Conservation (phyloP, 2,329 filamentous ascomycete species). For the Cladosporium oxysporum region DNA sequence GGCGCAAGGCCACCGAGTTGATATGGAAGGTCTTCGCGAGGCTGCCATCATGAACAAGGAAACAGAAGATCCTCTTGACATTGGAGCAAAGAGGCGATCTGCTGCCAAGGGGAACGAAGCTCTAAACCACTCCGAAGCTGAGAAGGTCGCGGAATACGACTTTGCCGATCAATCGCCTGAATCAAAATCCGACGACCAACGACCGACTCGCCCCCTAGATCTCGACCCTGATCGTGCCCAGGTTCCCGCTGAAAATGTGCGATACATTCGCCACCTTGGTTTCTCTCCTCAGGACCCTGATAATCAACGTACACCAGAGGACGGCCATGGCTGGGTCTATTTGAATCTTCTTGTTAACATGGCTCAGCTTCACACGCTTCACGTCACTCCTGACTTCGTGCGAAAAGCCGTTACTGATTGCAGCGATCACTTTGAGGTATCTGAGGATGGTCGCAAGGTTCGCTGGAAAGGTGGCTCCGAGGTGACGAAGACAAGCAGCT, state of each 20-base stretch:
- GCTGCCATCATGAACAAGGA: conserved; percentile 47
- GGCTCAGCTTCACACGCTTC: conserved; percentile 82
- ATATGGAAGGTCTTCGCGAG: conserved; percentile 47
- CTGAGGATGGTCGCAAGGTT: conserved; percentile 74
- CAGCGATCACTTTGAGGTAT: conserved; percentile 76
- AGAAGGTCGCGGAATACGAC: conserved; percentile 23
- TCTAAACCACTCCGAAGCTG: not conserved
- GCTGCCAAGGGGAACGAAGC: not conserved
- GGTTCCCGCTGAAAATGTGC: conserved; percentile 73
- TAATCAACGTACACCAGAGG: conserved; percentile 54
- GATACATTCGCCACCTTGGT: conserved; percentile 75
- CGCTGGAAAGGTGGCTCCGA: conserved; percentile 73
- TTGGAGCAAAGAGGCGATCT: conserved; percentile 11
- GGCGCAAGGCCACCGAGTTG: conserved; percentile 39
- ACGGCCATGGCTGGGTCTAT: conserved; percentile 79
- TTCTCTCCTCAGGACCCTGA: conserved; percentile 61
- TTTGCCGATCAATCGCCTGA: conserved; percentile 23
- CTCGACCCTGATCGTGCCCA: conserved; percentile 77
- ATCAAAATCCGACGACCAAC: conserved; percentile 58
- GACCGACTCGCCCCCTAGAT: conserved; percentile 74
- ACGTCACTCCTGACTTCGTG: conserved; percentile 77
- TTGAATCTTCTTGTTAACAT: conserved; percentile 78
- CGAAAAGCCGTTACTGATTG: conserved; percentile 69
- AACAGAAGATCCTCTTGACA: conserved; percentile 27
- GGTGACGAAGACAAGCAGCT: conserved; percentile 64